Evolutionary conservation across 768 basidiomycete genomes (phyloP), one percentile per base, ranked within the genome.

Genomic region (Lactifluus echinatus): DNA sequence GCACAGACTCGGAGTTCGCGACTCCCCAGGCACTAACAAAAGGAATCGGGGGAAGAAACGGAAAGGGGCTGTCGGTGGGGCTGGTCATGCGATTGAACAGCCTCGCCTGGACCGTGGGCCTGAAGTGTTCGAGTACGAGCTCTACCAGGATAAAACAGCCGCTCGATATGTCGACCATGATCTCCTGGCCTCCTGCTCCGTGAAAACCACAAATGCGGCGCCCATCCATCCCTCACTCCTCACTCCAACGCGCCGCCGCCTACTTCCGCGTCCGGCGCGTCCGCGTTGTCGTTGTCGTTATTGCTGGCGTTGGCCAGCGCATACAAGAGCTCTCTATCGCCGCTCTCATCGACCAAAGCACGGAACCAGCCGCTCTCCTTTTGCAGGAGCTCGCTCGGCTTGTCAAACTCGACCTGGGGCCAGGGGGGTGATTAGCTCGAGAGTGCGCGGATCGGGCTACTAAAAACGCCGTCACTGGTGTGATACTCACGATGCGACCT

Each of bases 61-160:
- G 23, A 47, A 42, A 53, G 37, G 46, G 2, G 12, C 37, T 1
- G 4, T 29, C 2, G 46, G 28, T 23, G 11, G 40, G n/a, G 26
- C 34, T 23, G 43, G n/a, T 0, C 7, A 11, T 6, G 8, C 8
- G 11, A n/a, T 29, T 23, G 57, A 39, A 17, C 53, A 45, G 21
- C 11, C 40, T 15, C 40, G 21, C 19, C 14, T 48, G 8, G 44
- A 52, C 48, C 45, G 24, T n/a, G 71, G 77, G 40, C 68, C 43
- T 15, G 63, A 66, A 5, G 53, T 67, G 23, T 50, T 85, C 15
- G 73, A 79, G 55, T 70, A 81, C 17, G 69, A 73, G 29, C 71
- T 93, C 8, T 71, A 74, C 4, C 91, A 93, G 65, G 88, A 93
- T 61, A 85, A 80, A 60, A 87, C 89, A 3, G 82, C 87, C n/a